Evolutionary conservation across 345 rosid species (phyloP).

Genomic region (Erysimum cheiranthoides): DNA sequence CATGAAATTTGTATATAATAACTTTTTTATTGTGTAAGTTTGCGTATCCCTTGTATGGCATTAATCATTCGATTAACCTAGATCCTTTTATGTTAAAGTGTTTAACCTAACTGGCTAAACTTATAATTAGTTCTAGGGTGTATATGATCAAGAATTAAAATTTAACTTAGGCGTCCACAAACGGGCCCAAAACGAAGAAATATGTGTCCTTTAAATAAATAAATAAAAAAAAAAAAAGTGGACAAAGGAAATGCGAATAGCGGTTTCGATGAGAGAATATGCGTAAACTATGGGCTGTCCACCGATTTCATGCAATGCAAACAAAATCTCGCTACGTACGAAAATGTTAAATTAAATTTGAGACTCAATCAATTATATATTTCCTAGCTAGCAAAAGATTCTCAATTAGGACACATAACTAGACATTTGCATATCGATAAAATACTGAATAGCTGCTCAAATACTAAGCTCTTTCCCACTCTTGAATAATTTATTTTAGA

Average conservation of each 20-base stretch:
- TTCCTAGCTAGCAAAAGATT: slow-evolving; percentile 21
- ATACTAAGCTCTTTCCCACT: not conserved
- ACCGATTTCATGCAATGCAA: slow-evolving; percentile 50
- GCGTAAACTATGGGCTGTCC: slow-evolving; percentile 45
- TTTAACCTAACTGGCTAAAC: slow-evolving; percentile 22
- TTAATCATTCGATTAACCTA: not conserved
- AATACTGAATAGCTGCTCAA: not conserved
- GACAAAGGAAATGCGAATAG: slow-evolving; percentile 27
- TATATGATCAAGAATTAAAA: not conserved
- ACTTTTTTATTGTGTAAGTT: not conserved
- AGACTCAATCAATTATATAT: slow-evolving; percentile 23
- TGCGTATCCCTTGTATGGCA: not conserved
- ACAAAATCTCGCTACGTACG: slow-evolving; percentile 45
- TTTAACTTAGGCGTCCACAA: slow-evolving; percentile 1
- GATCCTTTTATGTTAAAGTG: not conserved
- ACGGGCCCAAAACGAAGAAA: slow-evolving; percentile 42
- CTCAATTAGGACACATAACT: slow-evolving; percentile 7
- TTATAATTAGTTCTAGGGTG: not conserved
- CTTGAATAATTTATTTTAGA: not conserved
- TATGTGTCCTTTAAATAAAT: slow-evolving; percentile 9
- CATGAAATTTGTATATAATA: not conserved
- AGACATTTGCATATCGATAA: not conserved
- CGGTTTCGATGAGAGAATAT: slow-evolving; percentile 43
- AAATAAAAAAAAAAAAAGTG: not conserved
- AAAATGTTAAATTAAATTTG: not conserved